Evolutionary conservation across 2,329 filamentous ascomycete species (phyloP).

Genomic region (Aspergillus terreus): DNA sequence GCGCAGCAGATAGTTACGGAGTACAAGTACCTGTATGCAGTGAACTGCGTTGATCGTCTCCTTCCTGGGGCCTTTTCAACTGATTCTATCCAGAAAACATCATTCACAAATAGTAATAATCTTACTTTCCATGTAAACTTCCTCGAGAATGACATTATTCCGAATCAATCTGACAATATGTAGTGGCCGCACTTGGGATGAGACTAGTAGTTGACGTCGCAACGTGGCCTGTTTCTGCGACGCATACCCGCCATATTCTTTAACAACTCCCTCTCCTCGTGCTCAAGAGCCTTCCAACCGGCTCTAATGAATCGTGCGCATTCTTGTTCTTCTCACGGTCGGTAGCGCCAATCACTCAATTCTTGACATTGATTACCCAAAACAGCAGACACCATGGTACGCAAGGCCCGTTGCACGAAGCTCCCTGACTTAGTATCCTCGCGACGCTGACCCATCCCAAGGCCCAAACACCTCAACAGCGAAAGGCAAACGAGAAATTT

Average conservation of each 20-base stretch:
- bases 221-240: not conserved
- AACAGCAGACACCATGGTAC: not conserved
- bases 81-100: too few species aligned
- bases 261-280: not conserved
- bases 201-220: not conserved
- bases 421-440: not conserved
- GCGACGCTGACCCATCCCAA: conserved; percentile 21
- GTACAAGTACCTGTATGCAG: too few species aligned
- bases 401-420: not conserved
- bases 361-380: not conserved
- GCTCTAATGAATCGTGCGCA: not conserved
- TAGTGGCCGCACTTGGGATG: too few species aligned
- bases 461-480: conserved; percentile 65
- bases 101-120: too few species aligned
- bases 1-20: too few species aligned
- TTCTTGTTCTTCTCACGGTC: not conserved
- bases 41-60: too few species aligned
- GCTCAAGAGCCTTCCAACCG: not conserved
- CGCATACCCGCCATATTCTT: not conserved
- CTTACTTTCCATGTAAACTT: too few species aligned
- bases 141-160: too few species aligned
- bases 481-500: conserved; percentile 60
- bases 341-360: not conserved
- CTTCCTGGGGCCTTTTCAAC: too few species aligned
- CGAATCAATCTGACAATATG: too few species aligned